Evolutionary conservation across 306 rosid species (phyloP).

Genomic region (barrel medic (Medicago truncatula)): MtrunA17r5.0-ANR NC_053044.1:50685001-50685500

Average conservation of each 20-base stretch:
- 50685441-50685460: conserved; percentile 33
- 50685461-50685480: conserved; percentile 13
- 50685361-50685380: background rate
- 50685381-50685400: conserved; percentile 57
- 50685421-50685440: conserved; percentile 59
- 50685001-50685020: conserved; percentile 47
- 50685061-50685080: conserved; percentile 32
- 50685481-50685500: conserved; percentile 35
- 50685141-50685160: background rate
- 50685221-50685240: conserved; percentile 51
- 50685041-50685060: conserved; percentile 41
- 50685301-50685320: conserved; percentile 7
- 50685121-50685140: conserved; percentile 20
- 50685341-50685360: conserved; percentile 3
- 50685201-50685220: background rate
- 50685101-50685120: background rate
- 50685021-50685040: background rate
- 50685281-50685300: conserved; percentile 1
- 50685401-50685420: conserved; percentile 44
- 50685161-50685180: conserved; percentile 15
- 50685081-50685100: background rate
- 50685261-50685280: background rate
- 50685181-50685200: background rate
- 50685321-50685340: background rate
- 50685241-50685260: conserved; percentile 6